These are phyloP conservation scores for Magnusiomyces magnusii DNA, from an alignment of 1,139 yeast genomes.

Conservation along the genomic window DNA sequence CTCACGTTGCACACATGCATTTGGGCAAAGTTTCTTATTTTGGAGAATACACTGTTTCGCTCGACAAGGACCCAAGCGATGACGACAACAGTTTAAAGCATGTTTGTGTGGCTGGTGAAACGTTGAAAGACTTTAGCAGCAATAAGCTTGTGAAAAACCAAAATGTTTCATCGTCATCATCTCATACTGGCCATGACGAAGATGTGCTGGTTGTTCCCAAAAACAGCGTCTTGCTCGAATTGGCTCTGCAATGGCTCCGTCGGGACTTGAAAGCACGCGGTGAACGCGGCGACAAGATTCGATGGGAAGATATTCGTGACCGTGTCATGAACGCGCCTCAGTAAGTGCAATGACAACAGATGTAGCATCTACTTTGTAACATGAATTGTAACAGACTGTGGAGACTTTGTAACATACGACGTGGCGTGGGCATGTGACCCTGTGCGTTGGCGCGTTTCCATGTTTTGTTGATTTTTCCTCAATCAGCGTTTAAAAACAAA, in stretches of 20 bases:
- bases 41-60: slow-evolving; percentile 15
- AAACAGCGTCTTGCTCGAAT: slow-evolving; percentile 33
- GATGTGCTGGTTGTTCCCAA: slow-evolving; percentile 22
- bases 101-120: not conserved
- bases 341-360: too few species aligned
- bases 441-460: too few species aligned
- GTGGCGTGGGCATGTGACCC: too few species aligned
- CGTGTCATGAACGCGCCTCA: not conserved
- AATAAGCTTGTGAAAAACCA: not conserved
- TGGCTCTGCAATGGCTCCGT: slow-evolving; percentile 37
- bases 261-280: slow-evolving; percentile 44
- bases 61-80: not conserved
- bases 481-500: too few species aligned
- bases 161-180: too few species aligned
- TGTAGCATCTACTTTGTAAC: too few species aligned
- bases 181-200: not conserved
- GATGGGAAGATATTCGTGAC: slow-evolving; percentile 24
- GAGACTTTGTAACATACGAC: too few species aligned
- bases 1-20: slow-evolving; percentile 69
- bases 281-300: slow-evolving; percentile 20
- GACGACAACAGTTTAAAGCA: not conserved
- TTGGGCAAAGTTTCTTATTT: slow-evolving; percentile 46
- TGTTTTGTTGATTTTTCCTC: too few species aligned
- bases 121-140: not conserved
- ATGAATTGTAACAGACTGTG: too few species aligned